Percentiles rank a stretch among this genome's conserved stretches.
Evolutionary conservation across 495 filamentous ascomycete species (phyloP).

Genomic region (Penicillium paxilli): DNA sequence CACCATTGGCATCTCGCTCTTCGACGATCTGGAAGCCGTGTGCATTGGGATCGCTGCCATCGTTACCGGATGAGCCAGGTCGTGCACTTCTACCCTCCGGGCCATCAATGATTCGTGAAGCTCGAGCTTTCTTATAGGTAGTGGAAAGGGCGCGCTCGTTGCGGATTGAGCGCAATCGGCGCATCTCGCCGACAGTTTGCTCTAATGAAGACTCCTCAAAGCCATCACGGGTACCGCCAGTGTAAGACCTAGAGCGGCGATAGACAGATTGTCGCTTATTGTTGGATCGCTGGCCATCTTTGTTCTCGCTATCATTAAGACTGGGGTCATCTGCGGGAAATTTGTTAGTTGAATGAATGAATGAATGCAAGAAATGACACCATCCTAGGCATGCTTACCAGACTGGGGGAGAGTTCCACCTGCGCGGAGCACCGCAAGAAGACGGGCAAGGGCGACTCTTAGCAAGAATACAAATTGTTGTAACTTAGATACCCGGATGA

Average conservation of each 20-base stretch:
- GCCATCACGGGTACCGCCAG: slow-evolving; percentile 56
- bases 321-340: slow-evolving; percentile 66
- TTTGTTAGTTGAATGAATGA: slow-evolving; percentile 6
- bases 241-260: slow-evolving; percentile 74
- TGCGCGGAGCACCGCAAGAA: slow-evolving; percentile 81
- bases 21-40: slow-evolving; percentile 80
- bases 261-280: slow-evolving; percentile 60
- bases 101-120: slow-evolving; percentile 90
- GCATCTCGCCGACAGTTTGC: slow-evolving; percentile 93
- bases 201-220: slow-evolving; percentile 79
- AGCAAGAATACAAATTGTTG: slow-evolving; percentile 94
- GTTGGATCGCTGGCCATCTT: slow-evolving; percentile 58
- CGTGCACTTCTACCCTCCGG: slow-evolving; percentile 75
- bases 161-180: slow-evolving; percentile 83
- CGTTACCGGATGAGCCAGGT: slow-evolving; percentile 77
- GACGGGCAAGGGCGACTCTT: slow-evolving; percentile 83
- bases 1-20: slow-evolving; percentile 73
- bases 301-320: slow-evolving; percentile 65
- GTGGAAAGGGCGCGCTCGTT: slow-evolving; percentile 92
- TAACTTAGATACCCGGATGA: slow-evolving; percentile 72
- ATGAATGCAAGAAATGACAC: too few species aligned
- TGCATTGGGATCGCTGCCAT: slow-evolving; percentile 55
- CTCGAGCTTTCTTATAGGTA: slow-evolving; percentile 84
- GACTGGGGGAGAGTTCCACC: slow-evolving; percentile 77
- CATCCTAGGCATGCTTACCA: too few species aligned